Conservation (phyloP, 139 green algal species). For the Closterium sp. region DNA sequence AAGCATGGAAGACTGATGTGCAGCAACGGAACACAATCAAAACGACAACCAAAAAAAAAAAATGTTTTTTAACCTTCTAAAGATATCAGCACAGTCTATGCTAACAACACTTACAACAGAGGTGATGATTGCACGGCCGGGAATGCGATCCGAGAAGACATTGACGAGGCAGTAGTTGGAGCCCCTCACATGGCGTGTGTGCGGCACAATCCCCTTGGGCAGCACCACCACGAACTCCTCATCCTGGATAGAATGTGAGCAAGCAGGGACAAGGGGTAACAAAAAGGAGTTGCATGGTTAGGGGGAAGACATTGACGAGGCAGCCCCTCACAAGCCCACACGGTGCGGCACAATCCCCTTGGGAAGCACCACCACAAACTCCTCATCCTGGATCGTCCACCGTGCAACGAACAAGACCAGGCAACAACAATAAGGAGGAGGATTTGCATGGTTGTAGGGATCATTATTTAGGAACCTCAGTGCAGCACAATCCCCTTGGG, state of each 20-base stretch:
- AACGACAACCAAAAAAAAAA: too few relatives aligned
- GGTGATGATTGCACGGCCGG: constrained; percentile 86
- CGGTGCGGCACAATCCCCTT: not conserved
- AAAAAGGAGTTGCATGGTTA: not conserved
- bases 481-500: not conserved
- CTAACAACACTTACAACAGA: constrained; percentile 60
- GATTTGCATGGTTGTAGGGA: too few relatives aligned
- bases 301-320: not conserved
- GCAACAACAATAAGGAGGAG: constrained; percentile 51
- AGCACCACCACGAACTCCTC: constrained; percentile 69
- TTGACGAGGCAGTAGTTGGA: constrained; percentile 87
- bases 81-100: too few relatives aligned
- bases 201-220: constrained; percentile 70
- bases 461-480: too few relatives aligned
- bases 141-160: constrained; percentile 87
- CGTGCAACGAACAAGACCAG: too few relatives aligned
- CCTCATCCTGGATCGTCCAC: too few relatives aligned
- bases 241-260: constrained; percentile 40
- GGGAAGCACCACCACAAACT: constrained; percentile 1
- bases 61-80: too few relatives aligned
- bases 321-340: too few relatives aligned
- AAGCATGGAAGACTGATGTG: not conserved
- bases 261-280: not conserved
- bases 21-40: not conserved
- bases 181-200: constrained; percentile 90